Evolutionary conservation across 1,284 basidiomycete genomes (phyloP).

Genomic region (Ceratobasidium sp.): DNA sequence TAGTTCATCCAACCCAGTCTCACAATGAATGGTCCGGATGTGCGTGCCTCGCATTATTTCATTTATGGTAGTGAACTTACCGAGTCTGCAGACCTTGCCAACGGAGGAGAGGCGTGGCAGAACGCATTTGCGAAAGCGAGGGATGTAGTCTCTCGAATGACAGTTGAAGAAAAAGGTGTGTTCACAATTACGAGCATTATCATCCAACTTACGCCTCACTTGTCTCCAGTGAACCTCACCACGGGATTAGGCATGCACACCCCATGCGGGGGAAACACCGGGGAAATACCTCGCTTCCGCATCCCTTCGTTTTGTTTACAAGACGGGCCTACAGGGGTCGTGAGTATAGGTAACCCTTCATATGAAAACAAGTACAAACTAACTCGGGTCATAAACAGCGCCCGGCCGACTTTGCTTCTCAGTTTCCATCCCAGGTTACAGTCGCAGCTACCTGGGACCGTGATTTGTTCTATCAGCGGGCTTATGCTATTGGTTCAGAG

Average conservation of each 20-base stretch:
- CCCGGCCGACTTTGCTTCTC: slow-evolving; percentile 25
- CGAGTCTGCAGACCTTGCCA: slow-evolving; percentile 7
- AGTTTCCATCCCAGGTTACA: slow-evolving; percentile 61
- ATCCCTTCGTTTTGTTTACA: slow-evolving; percentile 75
- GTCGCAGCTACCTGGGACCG: slow-evolving; percentile 63
- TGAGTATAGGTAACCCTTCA: background rate
- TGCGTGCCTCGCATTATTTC: background rate
- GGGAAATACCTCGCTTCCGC: slow-evolving; percentile 56
- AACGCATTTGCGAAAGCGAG: slow-evolving; percentile 33
- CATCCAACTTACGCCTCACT: background rate
- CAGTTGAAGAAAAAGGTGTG: slow-evolving; percentile 42
- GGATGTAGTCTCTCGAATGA: slow-evolving; percentile 31
- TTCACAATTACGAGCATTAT: background rate
- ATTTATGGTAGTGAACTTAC: background rate
- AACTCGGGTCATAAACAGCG: slow-evolving; percentile 70
- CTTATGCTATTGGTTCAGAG: slow-evolving; percentile 48
- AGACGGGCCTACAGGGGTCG: slow-evolving; percentile 70
- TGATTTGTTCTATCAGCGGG: slow-evolving; percentile 45
- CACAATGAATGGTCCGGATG: slow-evolving; percentile 7
- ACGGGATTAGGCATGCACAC: slow-evolving; percentile 46
- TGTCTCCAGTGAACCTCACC: slow-evolving; percentile 27
- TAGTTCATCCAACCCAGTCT: background rate
- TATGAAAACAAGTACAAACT: slow-evolving; percentile 54
- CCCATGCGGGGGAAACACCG: slow-evolving; percentile 51
- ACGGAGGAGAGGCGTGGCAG: slow-evolving; percentile 37